Evolutionary conservation across 2,329 filamentous ascomycete genomes (phyloP).

Genomic region (Amesomyces nigricolor): DNA sequence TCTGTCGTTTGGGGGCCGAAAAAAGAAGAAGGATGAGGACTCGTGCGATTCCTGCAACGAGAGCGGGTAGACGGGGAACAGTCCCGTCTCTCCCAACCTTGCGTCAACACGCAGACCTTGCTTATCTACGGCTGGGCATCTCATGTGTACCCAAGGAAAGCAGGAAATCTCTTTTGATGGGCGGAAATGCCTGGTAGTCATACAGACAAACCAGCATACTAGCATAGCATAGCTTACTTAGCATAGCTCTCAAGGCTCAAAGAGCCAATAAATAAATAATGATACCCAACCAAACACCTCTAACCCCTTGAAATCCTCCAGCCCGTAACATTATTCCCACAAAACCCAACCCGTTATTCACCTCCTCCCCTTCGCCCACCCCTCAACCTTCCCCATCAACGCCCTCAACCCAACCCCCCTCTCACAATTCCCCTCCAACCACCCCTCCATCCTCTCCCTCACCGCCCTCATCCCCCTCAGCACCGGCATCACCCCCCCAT

Average conservation of each 20-base stretch:
- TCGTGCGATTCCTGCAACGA: constrained; percentile 20
- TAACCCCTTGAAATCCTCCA: neutral
- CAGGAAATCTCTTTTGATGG: too few species aligned
- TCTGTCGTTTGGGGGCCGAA: constrained; percentile 11
- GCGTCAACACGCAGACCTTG: too few species aligned
- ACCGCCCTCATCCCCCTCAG: constrained; percentile 61
- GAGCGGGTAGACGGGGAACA: constrained; percentile 12
- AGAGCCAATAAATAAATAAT: neutral
- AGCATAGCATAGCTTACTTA: neutral
- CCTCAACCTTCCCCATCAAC: constrained; percentile 60
- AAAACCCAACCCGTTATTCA: constrained; percentile 16
- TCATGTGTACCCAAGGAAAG: neutral
- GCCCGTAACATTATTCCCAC: neutral
- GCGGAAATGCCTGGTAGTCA: too few species aligned
- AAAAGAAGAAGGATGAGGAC: constrained; percentile 22
- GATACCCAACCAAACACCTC: constrained; percentile 2
- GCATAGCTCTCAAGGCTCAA: neutral
- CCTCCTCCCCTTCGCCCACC: constrained; percentile 36
- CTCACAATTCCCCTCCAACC: constrained; percentile 77
- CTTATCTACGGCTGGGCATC: neutral
- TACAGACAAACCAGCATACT: neutral
- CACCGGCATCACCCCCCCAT: constrained; percentile 64
- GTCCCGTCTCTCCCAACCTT: neutral
- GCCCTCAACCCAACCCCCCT: constrained; percentile 69
- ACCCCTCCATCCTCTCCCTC: constrained; percentile 75